These are phyloP conservation scores for Petrea volubilis DNA, from an alignment of 257 asterid species.

Conservation along the genomic window DNA sequence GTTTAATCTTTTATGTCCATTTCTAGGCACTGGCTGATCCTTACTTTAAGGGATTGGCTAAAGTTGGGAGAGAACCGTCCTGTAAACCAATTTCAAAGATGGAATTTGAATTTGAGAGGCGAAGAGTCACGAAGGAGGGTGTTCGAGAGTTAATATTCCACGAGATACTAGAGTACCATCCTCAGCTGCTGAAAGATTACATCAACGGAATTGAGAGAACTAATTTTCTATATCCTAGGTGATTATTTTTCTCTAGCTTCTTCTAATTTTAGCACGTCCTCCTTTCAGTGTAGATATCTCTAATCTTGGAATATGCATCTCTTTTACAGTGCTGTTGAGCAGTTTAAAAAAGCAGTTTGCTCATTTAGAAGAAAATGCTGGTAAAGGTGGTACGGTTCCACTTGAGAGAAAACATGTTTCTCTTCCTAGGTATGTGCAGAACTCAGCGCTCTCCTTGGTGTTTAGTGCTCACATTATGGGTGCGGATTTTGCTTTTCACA, in stretches of 20 bases:
- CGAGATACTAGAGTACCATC: conserved; percentile 88
- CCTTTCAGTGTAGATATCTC: conserved; percentile 1
- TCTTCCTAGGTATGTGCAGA: conserved; percentile 68
- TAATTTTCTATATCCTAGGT: conserved; percentile 81
- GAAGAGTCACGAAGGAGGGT: conserved; percentile 82
- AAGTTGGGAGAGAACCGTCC: conserved; percentile 82
- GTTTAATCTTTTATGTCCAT: background rate
- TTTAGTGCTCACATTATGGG: background rate
- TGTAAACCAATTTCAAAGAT: conserved; percentile 71
- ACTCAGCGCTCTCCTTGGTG: background rate
- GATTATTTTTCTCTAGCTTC: background rate
- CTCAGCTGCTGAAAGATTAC: conserved; percentile 80
- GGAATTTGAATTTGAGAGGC: conserved; percentile 88
- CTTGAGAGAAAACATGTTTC: conserved; percentile 78
- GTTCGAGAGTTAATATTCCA: conserved; percentile 72
- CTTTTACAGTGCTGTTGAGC: conserved; percentile 72
- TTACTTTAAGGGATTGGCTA: conserved; percentile 77
- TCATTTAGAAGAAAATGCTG: conserved; percentile 74
- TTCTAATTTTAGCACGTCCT: background rate
- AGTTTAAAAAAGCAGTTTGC: conserved; percentile 72
- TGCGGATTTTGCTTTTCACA: conserved; percentile 3
- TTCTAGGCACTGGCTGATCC: conserved; percentile 80
- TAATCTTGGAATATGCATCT: conserved; percentile 11
- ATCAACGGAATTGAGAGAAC: conserved; percentile 69
- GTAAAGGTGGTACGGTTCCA: conserved; percentile 55